These are phyloP conservation scores for Trichopus zeylanicus DNA, from an alignment of 116 monocot genomes.

Conservation along the genomic window DNA sequence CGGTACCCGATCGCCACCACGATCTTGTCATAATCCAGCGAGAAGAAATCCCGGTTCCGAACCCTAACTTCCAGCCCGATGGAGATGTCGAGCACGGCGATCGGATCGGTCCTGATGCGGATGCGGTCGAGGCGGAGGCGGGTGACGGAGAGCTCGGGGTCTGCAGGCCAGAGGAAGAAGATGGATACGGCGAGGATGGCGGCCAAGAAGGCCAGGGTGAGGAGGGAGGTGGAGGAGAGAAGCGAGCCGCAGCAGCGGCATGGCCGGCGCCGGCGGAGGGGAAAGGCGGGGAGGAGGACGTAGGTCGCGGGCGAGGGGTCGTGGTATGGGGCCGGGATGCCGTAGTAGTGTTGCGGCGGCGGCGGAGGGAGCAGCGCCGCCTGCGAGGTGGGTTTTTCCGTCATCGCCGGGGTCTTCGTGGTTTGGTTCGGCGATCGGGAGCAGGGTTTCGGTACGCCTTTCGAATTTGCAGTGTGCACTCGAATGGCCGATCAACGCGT, in stretches of 20 bases:
- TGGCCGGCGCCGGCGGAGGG: background rate
- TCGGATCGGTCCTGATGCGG: conserved; percentile 19
- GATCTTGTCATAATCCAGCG: conserved; percentile 48
- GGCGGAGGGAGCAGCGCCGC: conserved; percentile 1
- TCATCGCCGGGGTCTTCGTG: background rate
- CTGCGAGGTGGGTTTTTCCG: background rate
- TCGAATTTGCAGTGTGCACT: no score
- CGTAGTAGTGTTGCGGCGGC: background rate
- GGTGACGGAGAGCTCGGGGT: conserved; percentile 43
- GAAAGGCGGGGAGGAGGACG: conserved; percentile 27
- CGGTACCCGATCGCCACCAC: conserved; percentile 45
- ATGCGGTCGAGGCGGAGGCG: conserved; percentile 45
- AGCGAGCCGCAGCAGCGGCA: conserved; percentile 12
- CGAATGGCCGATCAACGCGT: no score
- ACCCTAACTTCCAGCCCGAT: conserved; percentile 43
- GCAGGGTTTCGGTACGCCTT: no score
- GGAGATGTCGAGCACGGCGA: conserved; percentile 33
- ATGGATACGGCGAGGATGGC: conserved; percentile 14
- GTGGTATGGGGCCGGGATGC: background rate
- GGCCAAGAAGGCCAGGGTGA: conserved; percentile 13
- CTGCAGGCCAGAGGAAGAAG: conserved; percentile 72
- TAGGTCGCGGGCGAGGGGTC: conserved; percentile 5
- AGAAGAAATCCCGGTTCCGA: conserved; percentile 63
- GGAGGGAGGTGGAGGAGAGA: conserved; percentile 29
- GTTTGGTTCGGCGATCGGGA: no score